Evolutionary conservation across 2,329 filamentous ascomycete genomes (phyloP).

Genomic region (Chaetomium globosum): DNA sequence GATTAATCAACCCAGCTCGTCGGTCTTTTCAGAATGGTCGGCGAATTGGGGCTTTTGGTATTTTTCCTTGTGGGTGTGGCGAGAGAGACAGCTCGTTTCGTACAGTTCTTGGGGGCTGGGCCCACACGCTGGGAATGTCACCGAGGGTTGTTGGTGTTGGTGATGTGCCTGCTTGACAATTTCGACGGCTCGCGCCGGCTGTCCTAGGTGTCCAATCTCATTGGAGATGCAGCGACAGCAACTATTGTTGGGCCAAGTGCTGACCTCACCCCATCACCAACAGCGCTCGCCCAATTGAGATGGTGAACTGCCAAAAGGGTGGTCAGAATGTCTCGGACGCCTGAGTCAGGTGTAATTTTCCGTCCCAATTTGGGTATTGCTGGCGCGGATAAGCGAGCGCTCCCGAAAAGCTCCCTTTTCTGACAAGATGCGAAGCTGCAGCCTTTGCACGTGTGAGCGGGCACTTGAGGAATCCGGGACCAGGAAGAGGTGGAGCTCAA

Average conservation of each 20-base stretch:
- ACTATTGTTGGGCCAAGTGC: slow-evolving; percentile 10
- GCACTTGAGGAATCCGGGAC: background rate
- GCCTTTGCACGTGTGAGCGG: slow-evolving; percentile 20
- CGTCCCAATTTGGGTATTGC: background rate
- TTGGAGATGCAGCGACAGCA: background rate
- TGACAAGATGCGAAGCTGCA: slow-evolving; percentile 19
- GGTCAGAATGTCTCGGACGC: slow-evolving; percentile 23
- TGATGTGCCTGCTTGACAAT: slow-evolving; percentile 5
- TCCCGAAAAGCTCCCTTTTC: slow-evolving; percentile 18
- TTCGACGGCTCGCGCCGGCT: slow-evolving; percentile 14
- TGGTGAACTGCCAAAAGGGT: slow-evolving; percentile 8
- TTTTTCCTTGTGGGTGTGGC: background rate
- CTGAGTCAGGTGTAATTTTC: slow-evolving; percentile 13
- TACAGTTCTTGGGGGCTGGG: slow-evolving; percentile 2
- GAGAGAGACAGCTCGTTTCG: slow-evolving; percentile 3
- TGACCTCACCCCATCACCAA: slow-evolving; percentile 9
- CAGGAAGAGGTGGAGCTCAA: background rate
- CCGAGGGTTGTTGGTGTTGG: slow-evolving; percentile 9
- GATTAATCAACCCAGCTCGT: slow-evolving; percentile 1
- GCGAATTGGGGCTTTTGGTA: background rate
- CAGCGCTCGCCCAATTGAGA: slow-evolving; percentile 19
- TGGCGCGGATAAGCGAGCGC: slow-evolving; percentile 16
- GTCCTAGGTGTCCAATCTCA: too few relatives aligned
- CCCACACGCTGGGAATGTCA: background rate
- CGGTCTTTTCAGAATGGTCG: slow-evolving; percentile 1